Percentiles rank a stretch among this genome's conserved stretches.
These are phyloP conservation scores for Gynochthodes officinalis DNA, from an alignment of 257 asterid genomes.

Conservation along the genomic window DNA sequence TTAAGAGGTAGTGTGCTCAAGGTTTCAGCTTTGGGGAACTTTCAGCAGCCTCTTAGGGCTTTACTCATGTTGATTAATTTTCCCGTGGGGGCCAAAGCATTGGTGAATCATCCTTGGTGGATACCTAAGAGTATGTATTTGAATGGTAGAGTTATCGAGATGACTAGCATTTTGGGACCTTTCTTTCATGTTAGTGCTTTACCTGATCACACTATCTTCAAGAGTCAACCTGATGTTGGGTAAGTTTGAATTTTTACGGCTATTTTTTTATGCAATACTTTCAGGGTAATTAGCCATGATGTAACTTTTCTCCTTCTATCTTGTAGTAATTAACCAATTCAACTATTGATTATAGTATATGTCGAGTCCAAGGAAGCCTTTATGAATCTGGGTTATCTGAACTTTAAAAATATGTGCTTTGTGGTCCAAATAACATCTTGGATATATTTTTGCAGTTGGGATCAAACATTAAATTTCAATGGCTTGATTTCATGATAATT, in stretches of 20 bases:
- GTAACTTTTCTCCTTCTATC: no score
- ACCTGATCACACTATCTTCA: slow-evolving; percentile 77
- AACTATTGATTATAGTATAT: neutral
- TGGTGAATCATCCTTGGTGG: slow-evolving; percentile 98
- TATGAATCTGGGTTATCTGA: neutral
- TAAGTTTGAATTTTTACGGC: slow-evolving; percentile 31
- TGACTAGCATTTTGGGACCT: slow-evolving; percentile 94
- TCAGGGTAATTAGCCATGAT: neutral
- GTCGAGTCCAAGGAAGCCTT: neutral
- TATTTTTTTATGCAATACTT: neutral
- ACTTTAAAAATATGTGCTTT: neutral
- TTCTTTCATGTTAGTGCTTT: slow-evolving; percentile 96
- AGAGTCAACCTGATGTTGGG: slow-evolving; percentile 96
- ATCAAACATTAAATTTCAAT: neutral
- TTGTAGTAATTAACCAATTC: no score
- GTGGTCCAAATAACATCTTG: neutral
- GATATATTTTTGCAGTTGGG: neutral
- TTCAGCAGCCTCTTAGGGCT: slow-evolving; percentile 88
- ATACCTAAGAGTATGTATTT: slow-evolving; percentile 65
- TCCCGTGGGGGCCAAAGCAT: slow-evolving; percentile 75
- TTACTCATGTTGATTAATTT: slow-evolving; percentile 58
- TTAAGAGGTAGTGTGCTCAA: slow-evolving; percentile 82
- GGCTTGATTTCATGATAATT: neutral
- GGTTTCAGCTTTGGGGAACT: slow-evolving; percentile 89
- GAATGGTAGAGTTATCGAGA: slow-evolving; percentile 94